phyloP scores from a whole-genome alignment of 495 filamentous ascomycete genomes.

The Choiromyces venosus region DNA sequence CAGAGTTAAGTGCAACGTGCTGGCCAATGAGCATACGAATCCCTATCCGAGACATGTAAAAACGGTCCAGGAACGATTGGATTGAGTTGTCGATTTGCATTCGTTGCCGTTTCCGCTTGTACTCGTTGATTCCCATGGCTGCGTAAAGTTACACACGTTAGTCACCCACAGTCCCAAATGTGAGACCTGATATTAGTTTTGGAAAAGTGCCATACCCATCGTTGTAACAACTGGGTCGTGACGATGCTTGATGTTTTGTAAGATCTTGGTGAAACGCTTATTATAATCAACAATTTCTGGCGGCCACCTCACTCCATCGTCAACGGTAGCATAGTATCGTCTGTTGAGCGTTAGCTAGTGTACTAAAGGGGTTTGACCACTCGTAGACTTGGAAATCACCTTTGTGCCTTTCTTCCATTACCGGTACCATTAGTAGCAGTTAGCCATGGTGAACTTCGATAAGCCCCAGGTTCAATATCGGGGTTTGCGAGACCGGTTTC shows the following conservation, averaged over 20 bases:
- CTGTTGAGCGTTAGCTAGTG: conserved; percentile 45
- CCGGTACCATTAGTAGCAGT: conserved; percentile 53
- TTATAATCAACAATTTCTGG: conserved; percentile 94
- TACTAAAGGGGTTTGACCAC: neutral
- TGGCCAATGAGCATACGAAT: conserved; percentile 99
- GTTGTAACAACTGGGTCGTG: conserved; percentile 98
- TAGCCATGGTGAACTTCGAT: conserved; percentile 62
- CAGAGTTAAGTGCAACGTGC: conserved; percentile 92
- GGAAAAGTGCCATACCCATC: conserved; percentile 35
- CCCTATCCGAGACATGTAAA: conserved; percentile 99
- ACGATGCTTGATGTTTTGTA: conserved; percentile 87
- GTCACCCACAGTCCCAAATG: conserved; percentile 19
- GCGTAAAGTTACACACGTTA: conserved; percentile 37
- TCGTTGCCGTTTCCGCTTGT: conserved; percentile 89
- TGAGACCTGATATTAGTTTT: neutral
- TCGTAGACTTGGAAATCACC: conserved; percentile 6
- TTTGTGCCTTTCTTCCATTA: conserved; percentile 48
- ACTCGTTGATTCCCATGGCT: conserved; percentile 95
- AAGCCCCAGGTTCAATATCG: conserved; percentile 79
- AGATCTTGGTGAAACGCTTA: conserved; percentile 71
- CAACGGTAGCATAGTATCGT: conserved; percentile 86
- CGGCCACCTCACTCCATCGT: conserved; percentile 85
- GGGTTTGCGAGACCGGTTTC: conserved; percentile 76
- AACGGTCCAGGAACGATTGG: conserved; percentile 92
- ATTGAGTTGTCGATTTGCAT: conserved; percentile 98